Conservation (phyloP, 2,329 filamentous ascomycete genomes). For the Bipolaris cookei region DNA sequence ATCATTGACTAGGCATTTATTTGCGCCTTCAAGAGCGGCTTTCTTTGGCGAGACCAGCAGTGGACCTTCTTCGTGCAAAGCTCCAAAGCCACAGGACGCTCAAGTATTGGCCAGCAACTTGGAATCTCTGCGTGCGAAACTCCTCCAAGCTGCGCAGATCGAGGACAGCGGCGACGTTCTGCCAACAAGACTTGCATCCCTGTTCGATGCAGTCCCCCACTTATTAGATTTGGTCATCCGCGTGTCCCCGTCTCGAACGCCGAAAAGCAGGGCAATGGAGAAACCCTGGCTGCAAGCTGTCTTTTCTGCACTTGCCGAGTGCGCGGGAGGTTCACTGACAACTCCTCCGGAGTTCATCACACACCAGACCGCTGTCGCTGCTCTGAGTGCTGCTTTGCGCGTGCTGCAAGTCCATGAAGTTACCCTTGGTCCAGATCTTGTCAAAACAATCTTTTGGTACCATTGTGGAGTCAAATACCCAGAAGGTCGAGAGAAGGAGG, state of each 20-base stretch:
- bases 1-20: constrained; percentile 52
- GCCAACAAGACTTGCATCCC: constrained; percentile 26
- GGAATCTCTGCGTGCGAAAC: constrained; percentile 36
- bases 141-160: constrained; percentile 42
- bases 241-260: constrained; percentile 49
- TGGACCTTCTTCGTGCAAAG: constrained; percentile 3
- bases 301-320: constrained; percentile 48
- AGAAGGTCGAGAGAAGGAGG: constrained; percentile 19
- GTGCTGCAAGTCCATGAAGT: constrained; percentile 35
- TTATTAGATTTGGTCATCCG: constrained; percentile 53
- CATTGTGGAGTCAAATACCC: constrained; percentile 43
- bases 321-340: constrained; percentile 39
- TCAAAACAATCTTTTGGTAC: constrained; percentile 45
- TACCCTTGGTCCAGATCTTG: constrained; percentile 33
- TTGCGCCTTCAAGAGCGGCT: constrained; percentile 48
- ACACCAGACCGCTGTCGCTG: constrained; percentile 26
- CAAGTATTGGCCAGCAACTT: constrained; percentile 30
- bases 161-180: constrained; percentile 34
- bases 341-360: constrained; percentile 30
- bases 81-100: constrained; percentile 17
- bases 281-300: constrained; percentile 54
- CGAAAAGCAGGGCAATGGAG: constrained; percentile 50
- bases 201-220: constrained; percentile 38
- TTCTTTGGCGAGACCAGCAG: constrained; percentile 41
- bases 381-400: constrained; percentile 34